Percentiles rank a stretch among this genome's conserved stretches.
phyloP scores from a whole-genome alignment of 805 yeast species.

The Nakazawaea wyomingensis region DNA sequence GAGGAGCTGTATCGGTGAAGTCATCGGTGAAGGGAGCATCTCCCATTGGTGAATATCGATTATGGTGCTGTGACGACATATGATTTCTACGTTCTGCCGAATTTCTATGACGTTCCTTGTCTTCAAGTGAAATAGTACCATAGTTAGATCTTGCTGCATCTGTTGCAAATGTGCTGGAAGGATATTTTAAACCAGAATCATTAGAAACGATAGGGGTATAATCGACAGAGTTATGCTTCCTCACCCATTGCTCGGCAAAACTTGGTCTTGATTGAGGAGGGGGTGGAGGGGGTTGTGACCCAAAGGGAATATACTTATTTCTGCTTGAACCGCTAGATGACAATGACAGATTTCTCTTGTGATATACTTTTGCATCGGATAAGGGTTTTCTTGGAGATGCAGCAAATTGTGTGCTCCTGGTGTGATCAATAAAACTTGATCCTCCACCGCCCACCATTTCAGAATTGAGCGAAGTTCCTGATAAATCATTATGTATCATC shows the following conservation, averaged over 20 bases:
- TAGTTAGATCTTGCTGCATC: conserved; percentile 1
- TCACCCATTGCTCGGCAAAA: conserved; percentile 25
- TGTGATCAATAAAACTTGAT: conserved; percentile 20
- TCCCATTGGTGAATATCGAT: conserved; percentile 1
- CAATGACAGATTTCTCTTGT: conserved; percentile 2
- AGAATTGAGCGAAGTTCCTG: conserved; percentile 15
- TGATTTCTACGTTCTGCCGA: conserved; percentile 6
- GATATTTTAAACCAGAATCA: background rate
- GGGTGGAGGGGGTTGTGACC: conserved; percentile 1
- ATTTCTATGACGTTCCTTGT: background rate
- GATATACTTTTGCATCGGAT: conserved; percentile 11
- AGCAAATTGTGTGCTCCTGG: conserved; percentile 10
- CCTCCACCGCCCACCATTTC: conserved; percentile 13
- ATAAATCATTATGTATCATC: conserved; percentile 21
- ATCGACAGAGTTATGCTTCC: conserved; percentile 15
- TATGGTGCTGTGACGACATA: conserved; percentile 4
- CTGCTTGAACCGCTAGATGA: background rate
- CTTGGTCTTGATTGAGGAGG: conserved; percentile 17
- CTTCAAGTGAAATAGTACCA: background rate
- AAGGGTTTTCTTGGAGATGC: conserved; percentile 1
- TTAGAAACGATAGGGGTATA: background rate
- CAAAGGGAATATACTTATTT: conserved; percentile 3
- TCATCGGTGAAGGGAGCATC: conserved; percentile 7
- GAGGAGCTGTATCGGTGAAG: conserved; percentile 7
- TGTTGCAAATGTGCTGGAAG: background rate